Conservation (phyloP, 768 basidiomycete species). For the Solioccasus polychromus region DNA sequence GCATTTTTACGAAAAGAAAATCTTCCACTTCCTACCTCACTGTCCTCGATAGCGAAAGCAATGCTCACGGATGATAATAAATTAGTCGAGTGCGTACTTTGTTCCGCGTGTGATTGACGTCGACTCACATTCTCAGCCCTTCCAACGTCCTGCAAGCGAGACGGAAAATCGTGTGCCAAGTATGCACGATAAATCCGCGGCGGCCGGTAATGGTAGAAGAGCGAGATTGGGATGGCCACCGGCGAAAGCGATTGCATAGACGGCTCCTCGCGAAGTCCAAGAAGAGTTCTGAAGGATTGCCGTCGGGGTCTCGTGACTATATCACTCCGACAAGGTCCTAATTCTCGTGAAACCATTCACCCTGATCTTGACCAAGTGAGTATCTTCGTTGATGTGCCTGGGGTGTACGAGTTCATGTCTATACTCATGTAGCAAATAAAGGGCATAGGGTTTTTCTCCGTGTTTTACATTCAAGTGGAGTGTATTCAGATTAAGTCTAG, state of each 20-base stretch:
- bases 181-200: slow-evolving; percentile 56
- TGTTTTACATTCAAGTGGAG: not conserved
- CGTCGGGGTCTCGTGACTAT: not conserved
- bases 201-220: slow-evolving; percentile 66
- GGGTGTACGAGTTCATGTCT: not conserved
- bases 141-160: slow-evolving; percentile 50
- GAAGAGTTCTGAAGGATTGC: slow-evolving; percentile 7
- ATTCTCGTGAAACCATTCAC: not conserved
- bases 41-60: slow-evolving; percentile 53
- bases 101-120: not conserved
- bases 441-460: not conserved
- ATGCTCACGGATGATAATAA: slow-evolving; percentile 49
- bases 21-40: slow-evolving; percentile 54
- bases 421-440: not conserved
- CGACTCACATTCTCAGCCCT: slow-evolving; percentile 45
- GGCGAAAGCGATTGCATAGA: slow-evolving; percentile 53
- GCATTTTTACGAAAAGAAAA: slow-evolving; percentile 51
- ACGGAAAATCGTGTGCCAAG: slow-evolving; percentile 54
- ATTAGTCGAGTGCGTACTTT: slow-evolving; percentile 42
- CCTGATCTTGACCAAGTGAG: slow-evolving; percentile 15
- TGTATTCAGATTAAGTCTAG: not conserved
- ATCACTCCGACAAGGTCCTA: slow-evolving; percentile 1
- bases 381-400: not conserved
- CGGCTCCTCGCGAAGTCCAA: slow-evolving; percentile 37
- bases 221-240: slow-evolving; percentile 54